Percentiles rank a stretch among this genome's conserved stretches.
Evolutionary conservation across 2,329 filamentous ascomycete species (phyloP).

Genomic region (Fusarium sp.): DNA sequence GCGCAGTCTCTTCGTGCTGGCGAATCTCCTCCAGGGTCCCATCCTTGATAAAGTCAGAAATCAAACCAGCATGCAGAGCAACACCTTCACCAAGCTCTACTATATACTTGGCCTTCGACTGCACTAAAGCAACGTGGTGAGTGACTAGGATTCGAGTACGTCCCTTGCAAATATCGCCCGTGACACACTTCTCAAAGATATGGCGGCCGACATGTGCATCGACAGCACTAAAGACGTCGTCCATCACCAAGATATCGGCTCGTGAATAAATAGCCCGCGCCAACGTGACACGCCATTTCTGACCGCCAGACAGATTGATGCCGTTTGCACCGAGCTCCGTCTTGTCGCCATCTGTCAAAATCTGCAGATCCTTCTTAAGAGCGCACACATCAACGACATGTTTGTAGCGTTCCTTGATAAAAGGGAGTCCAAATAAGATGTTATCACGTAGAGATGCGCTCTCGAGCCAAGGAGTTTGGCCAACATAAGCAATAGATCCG

Average conservation of each 20-base stretch:
- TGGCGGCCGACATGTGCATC: slow-evolving; percentile 83
- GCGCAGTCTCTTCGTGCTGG: slow-evolving; percentile 59
- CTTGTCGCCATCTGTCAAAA: slow-evolving; percentile 77
- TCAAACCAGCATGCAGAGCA: slow-evolving; percentile 68
- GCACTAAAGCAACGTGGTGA: slow-evolving; percentile 77
- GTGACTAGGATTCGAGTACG: slow-evolving; percentile 82
- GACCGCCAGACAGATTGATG: slow-evolving; percentile 83
- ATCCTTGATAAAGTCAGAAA: slow-evolving; percentile 69
- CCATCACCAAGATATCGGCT: slow-evolving; percentile 77
- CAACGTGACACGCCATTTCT: slow-evolving; percentile 83
- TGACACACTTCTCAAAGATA: slow-evolving; percentile 79
- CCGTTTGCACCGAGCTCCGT: slow-evolving; percentile 88
- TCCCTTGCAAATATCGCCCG: slow-evolving; percentile 72
- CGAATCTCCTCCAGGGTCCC: slow-evolving; percentile 66
- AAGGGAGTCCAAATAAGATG: slow-evolving; percentile 78
- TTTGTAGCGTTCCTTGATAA: slow-evolving; percentile 72
- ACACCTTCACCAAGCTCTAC: slow-evolving; percentile 76
- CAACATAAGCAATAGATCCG: slow-evolving; percentile 75
- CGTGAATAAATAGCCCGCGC: slow-evolving; percentile 82
- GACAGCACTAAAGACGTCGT: slow-evolving; percentile 85
- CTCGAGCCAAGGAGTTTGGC: slow-evolving; percentile 86
- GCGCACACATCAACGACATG: slow-evolving; percentile 78
- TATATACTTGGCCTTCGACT: slow-evolving; percentile 75
- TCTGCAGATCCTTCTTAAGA: slow-evolving; percentile 76
- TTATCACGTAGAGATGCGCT: slow-evolving; percentile 82